Conservation (phyloP, 306 rosid species). For the Cajanus cajan region DNA sequence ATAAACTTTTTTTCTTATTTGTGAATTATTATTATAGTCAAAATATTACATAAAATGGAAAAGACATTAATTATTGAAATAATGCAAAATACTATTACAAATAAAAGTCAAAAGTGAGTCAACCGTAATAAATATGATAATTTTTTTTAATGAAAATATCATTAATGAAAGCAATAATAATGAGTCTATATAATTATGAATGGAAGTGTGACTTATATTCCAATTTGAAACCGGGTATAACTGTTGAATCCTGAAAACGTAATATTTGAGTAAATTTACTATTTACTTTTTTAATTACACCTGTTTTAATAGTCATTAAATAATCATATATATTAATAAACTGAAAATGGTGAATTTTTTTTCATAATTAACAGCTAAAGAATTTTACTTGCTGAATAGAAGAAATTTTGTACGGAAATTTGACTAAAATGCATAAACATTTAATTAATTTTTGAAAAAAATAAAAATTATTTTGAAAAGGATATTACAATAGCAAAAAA, state of each 20-base stretch:
- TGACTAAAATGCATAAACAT: not conserved
- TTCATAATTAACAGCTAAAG: not conserved
- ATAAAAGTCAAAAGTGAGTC: not conserved
- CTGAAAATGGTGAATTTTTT: not conserved
- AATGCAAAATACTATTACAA: not conserved
- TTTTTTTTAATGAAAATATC: not conserved
- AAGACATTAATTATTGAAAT: not conserved
- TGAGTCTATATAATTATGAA: not conserved
- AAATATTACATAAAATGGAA: constrained; percentile 7
- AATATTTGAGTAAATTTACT: not conserved
- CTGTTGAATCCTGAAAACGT: not conserved
- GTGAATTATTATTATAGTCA: not conserved
- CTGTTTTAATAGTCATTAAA: not conserved
- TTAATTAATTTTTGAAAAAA: not conserved
- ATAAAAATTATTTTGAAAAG: not conserved
- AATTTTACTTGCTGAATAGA: not conserved
- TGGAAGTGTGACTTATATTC: not conserved
- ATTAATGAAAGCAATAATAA: not conserved
- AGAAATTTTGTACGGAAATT: not conserved
- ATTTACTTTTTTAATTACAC: not conserved
- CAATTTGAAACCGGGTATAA: not conserved
- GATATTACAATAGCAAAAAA: not conserved
- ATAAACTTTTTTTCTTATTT: not conserved
- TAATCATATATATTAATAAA: not conserved
- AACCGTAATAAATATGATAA: not conserved